Percentiles rank a stretch among this genome's conserved stretches.
phyloP scores from a whole-genome alignment of 1,139 yeast species.

The Kluyveromyces marxianus region DNA sequence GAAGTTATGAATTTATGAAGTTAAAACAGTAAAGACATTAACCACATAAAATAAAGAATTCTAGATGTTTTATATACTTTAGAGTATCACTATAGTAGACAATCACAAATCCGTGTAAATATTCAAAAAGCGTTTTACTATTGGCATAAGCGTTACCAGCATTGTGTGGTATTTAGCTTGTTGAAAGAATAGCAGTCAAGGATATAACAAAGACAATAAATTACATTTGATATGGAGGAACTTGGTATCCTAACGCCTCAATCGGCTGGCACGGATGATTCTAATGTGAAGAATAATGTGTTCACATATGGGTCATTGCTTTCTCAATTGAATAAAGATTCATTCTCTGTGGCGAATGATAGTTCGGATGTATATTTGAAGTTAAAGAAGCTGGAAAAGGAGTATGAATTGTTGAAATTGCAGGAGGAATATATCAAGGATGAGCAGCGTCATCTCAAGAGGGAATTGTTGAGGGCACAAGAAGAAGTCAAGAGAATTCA shows the following conservation, averaged over 20 bases:
- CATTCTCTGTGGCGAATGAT: constrained; percentile 13
- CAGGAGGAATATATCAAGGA: constrained; percentile 97
- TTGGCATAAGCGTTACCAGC: too few species aligned
- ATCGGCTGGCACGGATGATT: constrained; percentile 14
- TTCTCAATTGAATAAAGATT: constrained; percentile 20
- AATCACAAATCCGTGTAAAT: too few species aligned
- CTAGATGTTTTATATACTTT: not conserved
- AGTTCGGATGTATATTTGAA: constrained; percentile 67
- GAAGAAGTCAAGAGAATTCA: constrained; percentile 97
- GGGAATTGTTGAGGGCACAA: constrained; percentile 93
- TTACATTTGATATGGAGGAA: constrained; percentile 42
- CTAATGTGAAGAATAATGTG: not conserved
- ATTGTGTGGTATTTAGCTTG: too few species aligned
- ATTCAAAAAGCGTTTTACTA: too few species aligned
- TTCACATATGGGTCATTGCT: constrained; percentile 24
- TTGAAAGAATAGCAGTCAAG: too few species aligned
- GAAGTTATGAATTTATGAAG: not conserved
- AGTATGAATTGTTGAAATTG: constrained; percentile 68
- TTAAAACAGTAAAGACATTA: not conserved
- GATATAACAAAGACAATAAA: not conserved
- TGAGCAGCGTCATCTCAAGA: constrained; percentile 91
- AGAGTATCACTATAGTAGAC: too few species aligned
- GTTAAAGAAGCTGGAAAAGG: constrained; percentile 82
- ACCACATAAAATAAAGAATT: not conserved
- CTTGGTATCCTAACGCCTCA: constrained; percentile 38